Conservation (phyloP, 192 early-diverging fungal genomes). For the Cetraspora pellucida region DNA sequence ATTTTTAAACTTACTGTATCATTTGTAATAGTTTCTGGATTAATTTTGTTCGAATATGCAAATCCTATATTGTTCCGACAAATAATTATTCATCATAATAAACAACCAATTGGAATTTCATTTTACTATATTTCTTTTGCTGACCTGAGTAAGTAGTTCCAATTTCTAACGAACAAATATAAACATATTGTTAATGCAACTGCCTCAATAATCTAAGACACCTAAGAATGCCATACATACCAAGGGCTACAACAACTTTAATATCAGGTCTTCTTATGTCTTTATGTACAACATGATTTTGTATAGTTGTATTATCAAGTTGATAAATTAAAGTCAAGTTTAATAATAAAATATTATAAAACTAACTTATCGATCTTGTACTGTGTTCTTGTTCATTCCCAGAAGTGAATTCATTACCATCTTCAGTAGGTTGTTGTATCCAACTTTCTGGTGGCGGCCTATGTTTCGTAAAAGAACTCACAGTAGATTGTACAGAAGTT, state of each 20-base stretch:
- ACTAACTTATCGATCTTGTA: too few relatives aligned
- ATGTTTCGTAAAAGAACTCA: too few relatives aligned
- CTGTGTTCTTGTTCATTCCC: too few relatives aligned
- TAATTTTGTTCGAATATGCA: conserved; percentile 22
- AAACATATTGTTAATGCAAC: neutral
- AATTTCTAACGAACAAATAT: neutral
- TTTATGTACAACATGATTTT: too few relatives aligned
- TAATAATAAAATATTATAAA: too few relatives aligned
- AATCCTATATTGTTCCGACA: neutral
- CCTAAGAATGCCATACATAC: neutral
- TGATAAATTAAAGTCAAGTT: too few relatives aligned
- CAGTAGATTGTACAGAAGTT: too few relatives aligned
- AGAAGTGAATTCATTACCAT: too few relatives aligned
- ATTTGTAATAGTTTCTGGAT: conserved; percentile 22
- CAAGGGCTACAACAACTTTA: conserved; percentile 15
- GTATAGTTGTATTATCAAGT: too few relatives aligned
- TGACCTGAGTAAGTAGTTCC: conserved; percentile 27
- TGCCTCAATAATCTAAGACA: neutral
- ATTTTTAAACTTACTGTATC: neutral
- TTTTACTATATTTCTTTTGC: neutral
- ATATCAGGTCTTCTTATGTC: conserved; percentile 7
- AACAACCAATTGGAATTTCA: neutral
- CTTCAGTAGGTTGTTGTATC: too few relatives aligned
- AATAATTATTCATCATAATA: neutral
- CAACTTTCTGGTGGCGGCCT: too few relatives aligned